Evolutionary conservation across 441 rosid genomes (phyloP).

Genomic region (Heliophila coronopifolia): DNA sequence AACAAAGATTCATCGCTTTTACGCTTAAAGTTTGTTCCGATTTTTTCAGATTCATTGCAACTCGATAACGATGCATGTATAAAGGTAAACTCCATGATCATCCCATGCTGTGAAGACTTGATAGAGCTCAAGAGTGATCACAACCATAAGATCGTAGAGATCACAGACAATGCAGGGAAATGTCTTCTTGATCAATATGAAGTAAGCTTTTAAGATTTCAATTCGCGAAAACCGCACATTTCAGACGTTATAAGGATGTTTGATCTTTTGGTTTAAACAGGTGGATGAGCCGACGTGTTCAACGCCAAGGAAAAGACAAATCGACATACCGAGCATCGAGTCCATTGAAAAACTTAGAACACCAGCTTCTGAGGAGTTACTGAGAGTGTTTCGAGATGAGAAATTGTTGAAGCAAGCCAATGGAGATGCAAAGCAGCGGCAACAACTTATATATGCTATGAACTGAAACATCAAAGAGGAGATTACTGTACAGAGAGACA

Average conservation of each 20-base stretch:
- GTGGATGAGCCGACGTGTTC: constrained; percentile 91
- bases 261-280: constrained; percentile 28
- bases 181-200: constrained; percentile 69
- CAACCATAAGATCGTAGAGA: constrained; percentile 60
- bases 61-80: constrained; percentile 77
- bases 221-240: no score
- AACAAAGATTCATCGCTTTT: no score
- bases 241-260: no score
- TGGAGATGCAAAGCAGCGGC: constrained; percentile 76
- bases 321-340: constrained; percentile 59
- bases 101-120: constrained; percentile 63
- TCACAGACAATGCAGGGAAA: constrained; percentile 71
- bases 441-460: no score
- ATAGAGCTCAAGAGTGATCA: constrained; percentile 72
- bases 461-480: no score
- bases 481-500: no score
- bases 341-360: constrained; percentile 89
- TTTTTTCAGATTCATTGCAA: constrained; percentile 65
- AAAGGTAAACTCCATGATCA: constrained; percentile 63
- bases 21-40: no score
- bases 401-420: constrained; percentile 40
- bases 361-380: constrained; percentile 74
- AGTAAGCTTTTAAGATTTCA: no score
- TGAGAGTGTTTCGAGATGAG: constrained; percentile 70
- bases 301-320: constrained; percentile 72